Evolutionary conservation across 371 early-diverging fungal genomes (phyloP).

Genomic region (Mortierella sp.): DNA sequence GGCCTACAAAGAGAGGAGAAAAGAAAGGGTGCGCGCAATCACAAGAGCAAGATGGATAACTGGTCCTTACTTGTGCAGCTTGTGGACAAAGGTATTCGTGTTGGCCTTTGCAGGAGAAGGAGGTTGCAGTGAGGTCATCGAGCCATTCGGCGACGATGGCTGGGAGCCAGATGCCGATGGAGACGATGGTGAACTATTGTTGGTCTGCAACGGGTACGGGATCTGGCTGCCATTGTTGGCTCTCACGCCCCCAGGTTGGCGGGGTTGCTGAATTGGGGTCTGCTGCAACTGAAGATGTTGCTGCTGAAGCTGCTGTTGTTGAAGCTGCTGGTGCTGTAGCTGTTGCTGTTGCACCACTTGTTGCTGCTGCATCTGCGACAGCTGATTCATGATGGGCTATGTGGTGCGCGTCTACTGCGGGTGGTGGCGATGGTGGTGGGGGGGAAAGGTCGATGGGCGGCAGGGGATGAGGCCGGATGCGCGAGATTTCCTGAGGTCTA

Average conservation of each 20-base stretch:
- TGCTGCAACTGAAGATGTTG: slow-evolving; percentile 23
- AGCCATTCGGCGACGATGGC: slow-evolving; percentile 60
- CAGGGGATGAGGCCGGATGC: neutral
- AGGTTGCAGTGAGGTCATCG: slow-evolving; percentile 59
- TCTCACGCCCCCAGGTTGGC: slow-evolving; percentile 51
- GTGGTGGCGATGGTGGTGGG: neutral
- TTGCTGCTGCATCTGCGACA: slow-evolving; percentile 35
- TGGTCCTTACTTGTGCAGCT: slow-evolving; percentile 64
- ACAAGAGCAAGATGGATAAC: neutral
- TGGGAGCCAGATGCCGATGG: slow-evolving; percentile 62
- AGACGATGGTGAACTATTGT: slow-evolving; percentile 48
- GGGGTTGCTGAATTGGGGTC: slow-evolving; percentile 35
- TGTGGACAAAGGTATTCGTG: slow-evolving; percentile 72
- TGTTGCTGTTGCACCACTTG: slow-evolving; percentile 22
- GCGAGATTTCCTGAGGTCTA: neutral
- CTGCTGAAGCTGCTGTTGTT: slow-evolving; percentile 2
- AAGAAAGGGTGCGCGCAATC: neutral
- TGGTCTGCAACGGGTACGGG: slow-evolving; percentile 55
- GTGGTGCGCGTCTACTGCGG: neutral
- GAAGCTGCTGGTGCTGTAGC: slow-evolving; percentile 5
- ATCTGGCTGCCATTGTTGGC: slow-evolving; percentile 51
- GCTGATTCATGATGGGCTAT: slow-evolving; percentile 23
- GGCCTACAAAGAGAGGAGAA: slow-evolving; percentile 5
- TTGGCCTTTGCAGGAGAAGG: slow-evolving; percentile 59
- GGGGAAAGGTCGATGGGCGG: neutral